Evolutionary conservation across 371 early-diverging fungal species (phyloP).

Genomic region (Mucor lusitanicus): DNA sequence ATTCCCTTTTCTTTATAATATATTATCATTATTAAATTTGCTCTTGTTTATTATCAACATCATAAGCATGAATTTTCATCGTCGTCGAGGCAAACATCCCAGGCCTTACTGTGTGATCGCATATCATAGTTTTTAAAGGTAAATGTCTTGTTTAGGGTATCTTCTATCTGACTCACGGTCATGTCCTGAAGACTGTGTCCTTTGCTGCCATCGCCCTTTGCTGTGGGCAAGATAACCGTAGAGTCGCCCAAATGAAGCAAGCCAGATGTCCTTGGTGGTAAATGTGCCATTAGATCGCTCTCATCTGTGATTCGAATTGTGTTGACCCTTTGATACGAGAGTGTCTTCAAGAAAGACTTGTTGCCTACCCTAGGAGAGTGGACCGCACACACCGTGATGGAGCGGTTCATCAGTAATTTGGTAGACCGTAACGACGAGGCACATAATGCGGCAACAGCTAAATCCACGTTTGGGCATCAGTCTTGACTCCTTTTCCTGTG

Average conservation of each 20-base stretch:
- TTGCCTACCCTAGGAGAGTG: conserved; percentile 41
- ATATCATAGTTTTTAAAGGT: conserved; percentile 6
- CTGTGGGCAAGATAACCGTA: conserved; percentile 19
- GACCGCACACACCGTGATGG: conserved; percentile 29
- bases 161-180: conserved; percentile 7
- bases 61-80: not conserved
- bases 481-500: not conserved
- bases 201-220: not conserved
- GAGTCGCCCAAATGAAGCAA: conserved; percentile 34
- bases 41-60: not conserved
- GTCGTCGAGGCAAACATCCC: conserved; percentile 13
- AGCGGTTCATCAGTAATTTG: conserved; percentile 27
- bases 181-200: conserved; percentile 11
- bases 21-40: not conserved
- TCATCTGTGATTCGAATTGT: conserved; percentile 38
- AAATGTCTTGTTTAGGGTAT: conserved; percentile 20
- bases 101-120: conserved; percentile 2
- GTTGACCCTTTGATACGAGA: conserved; percentile 23
- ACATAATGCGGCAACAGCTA: conserved; percentile 44
- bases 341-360: conserved; percentile 22
- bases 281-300: conserved; percentile 29
- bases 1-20: not conserved
- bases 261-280: conserved; percentile 43
- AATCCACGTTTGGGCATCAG: not conserved
- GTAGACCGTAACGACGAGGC: conserved; percentile 42